phyloP scores from a whole-genome alignment of 1,139 yeast genomes.

The Geotrichum reessii region DNA sequence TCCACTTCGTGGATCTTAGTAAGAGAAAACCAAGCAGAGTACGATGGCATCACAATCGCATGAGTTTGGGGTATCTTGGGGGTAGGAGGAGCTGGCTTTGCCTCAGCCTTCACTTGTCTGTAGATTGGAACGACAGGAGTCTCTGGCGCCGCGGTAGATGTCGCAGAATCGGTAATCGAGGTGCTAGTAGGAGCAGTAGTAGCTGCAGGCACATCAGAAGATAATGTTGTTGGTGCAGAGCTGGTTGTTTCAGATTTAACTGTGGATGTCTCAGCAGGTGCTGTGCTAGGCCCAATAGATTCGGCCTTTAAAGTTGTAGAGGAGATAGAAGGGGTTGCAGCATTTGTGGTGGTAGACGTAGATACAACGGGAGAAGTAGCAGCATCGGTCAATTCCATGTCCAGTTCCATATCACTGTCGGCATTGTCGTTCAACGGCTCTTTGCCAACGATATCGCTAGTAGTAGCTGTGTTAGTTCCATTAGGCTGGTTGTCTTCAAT shows the following conservation, averaged over 20 bases:
- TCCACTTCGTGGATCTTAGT: conserved; percentile 60
- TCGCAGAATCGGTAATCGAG: too few relatives aligned
- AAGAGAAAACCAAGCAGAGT: conserved; percentile 84
- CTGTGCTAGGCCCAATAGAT: not conserved
- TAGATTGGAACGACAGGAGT: not conserved
- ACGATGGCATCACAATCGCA: conserved; percentile 80
- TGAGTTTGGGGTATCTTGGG: conserved; percentile 56
- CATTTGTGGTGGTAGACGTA: not conserved
- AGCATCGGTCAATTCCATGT: conserved; percentile 15
- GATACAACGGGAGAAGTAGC: conserved; percentile 3
- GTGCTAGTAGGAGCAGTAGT: not conserved
- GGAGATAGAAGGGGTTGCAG: not conserved
- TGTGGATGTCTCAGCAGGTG: not conserved
- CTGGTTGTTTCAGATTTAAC: not conserved
- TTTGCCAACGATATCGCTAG: not conserved
- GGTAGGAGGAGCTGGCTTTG: not conserved
- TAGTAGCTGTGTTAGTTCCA: not conserved
- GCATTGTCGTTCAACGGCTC: not conserved
- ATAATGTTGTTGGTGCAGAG: not conserved
- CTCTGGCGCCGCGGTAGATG: not conserved
- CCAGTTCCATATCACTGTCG: conserved; percentile 9
- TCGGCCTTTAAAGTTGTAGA: not conserved
- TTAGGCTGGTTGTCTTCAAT: not conserved
- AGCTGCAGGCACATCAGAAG: not conserved
- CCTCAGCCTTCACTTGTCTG: conserved; percentile 2